phyloP scores from a whole-genome alignment of 1,284 basidiomycete species.

The Austroboletus niveus region DNA sequence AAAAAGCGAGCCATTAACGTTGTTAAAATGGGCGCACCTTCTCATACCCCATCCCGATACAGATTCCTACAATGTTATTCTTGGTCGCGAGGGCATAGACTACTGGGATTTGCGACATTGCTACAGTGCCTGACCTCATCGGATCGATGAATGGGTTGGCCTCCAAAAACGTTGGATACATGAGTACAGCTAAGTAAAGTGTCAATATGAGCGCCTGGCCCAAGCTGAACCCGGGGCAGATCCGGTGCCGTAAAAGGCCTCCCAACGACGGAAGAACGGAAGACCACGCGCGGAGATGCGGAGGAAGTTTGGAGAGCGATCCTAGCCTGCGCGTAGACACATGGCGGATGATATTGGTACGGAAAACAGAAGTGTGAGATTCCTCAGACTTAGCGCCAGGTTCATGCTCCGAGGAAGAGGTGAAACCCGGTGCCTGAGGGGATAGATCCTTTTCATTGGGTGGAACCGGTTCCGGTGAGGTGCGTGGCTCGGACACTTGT shows the following conservation, averaged over 20 bases:
- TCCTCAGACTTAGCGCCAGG: slow-evolving; percentile 23
- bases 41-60: slow-evolving; percentile 73
- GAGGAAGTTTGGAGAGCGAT: slow-evolving; percentile 33
- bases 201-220: slow-evolving; percentile 49
- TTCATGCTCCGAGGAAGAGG: slow-evolving; percentile 26
- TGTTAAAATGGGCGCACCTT: slow-evolving; percentile 42
- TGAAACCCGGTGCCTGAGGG: neutral
- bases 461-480: neutral
- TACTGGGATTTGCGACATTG: slow-evolving; percentile 72
- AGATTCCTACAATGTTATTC: slow-evolving; percentile 64
- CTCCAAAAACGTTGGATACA: slow-evolving; percentile 51
- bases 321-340: slow-evolving; percentile 13
- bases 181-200: slow-evolving; percentile 46
- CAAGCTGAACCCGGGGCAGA: slow-evolving; percentile 52
- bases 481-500: neutral
- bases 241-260: slow-evolving; percentile 39
- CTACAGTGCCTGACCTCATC: slow-evolving; percentile 59
- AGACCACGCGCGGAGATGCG: slow-evolving; percentile 45
- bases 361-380: slow-evolving; percentile 31
- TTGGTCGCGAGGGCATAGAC: slow-evolving; percentile 71
- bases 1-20: neutral
- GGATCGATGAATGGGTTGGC: slow-evolving; percentile 58
- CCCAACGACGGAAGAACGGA: slow-evolving; percentile 41
- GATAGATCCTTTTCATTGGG: slow-evolving; percentile 8
- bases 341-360: slow-evolving; percentile 18